These are phyloP conservation scores for Posidonia oceanica DNA, from an alignment of 116 monocot genomes.

Conservation along the genomic window DNA sequence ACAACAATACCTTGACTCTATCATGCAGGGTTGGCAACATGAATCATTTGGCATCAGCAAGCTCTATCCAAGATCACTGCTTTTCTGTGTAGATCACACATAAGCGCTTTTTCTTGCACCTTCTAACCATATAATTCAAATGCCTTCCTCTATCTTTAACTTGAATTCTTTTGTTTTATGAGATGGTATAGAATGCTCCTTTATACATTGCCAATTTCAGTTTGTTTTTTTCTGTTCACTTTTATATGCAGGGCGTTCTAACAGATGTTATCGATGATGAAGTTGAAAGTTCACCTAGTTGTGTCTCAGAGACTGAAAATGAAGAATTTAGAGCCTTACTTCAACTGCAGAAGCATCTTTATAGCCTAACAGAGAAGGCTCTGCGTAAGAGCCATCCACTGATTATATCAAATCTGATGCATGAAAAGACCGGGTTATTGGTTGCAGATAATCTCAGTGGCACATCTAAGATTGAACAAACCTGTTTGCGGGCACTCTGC, in stretches of 20 bases:
- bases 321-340: slow-evolving; percentile 49
- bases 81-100: too few species aligned
- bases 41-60: too few species aligned
- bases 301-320: slow-evolving; percentile 30
- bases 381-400: slow-evolving; percentile 71
- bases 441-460: slow-evolving; percentile 27
- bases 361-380: slow-evolving; percentile 66
- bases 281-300: slow-evolving; percentile 7
- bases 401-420: slow-evolving; percentile 62
- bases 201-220: too few species aligned
- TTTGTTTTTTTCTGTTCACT: too few species aligned
- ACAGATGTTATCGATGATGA: slow-evolving; percentile 32
- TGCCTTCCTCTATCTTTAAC: too few species aligned
- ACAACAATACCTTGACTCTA: too few species aligned
- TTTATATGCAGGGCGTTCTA: slow-evolving; percentile 46
- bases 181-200: too few species aligned
- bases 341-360: slow-evolving; percentile 53
- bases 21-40: too few species aligned
- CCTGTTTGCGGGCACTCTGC: slow-evolving; percentile 58
- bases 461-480: slow-evolving; percentile 34
- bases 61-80: too few species aligned
- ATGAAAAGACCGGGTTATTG: slow-evolving; percentile 40
- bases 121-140: too few species aligned
- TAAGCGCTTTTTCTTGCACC: too few species aligned
- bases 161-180: too few species aligned